Evolutionary conservation across 768 basidiomycete genomes (phyloP).

Genomic region (Galerina marginata): DNA sequence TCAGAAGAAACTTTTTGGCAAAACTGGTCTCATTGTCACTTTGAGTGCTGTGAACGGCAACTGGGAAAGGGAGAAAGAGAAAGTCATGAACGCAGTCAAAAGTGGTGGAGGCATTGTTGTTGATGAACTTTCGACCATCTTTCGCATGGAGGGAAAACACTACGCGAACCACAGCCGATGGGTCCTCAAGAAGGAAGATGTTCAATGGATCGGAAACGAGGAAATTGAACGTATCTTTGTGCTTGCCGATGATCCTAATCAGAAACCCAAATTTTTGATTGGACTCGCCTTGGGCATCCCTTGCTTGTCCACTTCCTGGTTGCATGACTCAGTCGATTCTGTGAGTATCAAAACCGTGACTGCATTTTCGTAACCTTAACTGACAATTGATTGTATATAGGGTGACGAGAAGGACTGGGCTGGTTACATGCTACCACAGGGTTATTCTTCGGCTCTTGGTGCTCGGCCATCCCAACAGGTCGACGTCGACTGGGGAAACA

Average conservation of each 20-base stretch:
- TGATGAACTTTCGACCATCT: conserved; percentile 64
- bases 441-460: conserved; percentile 47
- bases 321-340: conserved; percentile 42
- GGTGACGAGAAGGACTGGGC: conserved; percentile 61
- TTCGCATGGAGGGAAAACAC: conserved; percentile 60
- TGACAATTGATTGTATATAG: conserved; percentile 26
- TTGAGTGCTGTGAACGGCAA: conserved; percentile 43
- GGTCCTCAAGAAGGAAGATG: conserved; percentile 53
- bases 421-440: conserved; percentile 62
- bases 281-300: conserved; percentile 89
- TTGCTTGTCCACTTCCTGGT: conserved; percentile 68
- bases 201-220: conserved; percentile 47
- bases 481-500: conserved; percentile 53
- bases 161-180: conserved; percentile 52
- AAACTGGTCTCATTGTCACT: conserved; percentile 67
- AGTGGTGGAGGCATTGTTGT: conserved; percentile 60
- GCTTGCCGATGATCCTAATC: conserved; percentile 65
- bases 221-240: conserved; percentile 65
- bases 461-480: conserved; percentile 51
- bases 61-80: conserved; percentile 46
- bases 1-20: conserved; percentile 44
- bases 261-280: conserved; percentile 81
- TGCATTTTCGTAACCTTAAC: neutral
- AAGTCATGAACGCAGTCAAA: conserved; percentile 48
- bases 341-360: conserved; percentile 25